Conservation (phyloP, 2,329 filamentous ascomycete species). For the Arthroderma sp. region DNA sequence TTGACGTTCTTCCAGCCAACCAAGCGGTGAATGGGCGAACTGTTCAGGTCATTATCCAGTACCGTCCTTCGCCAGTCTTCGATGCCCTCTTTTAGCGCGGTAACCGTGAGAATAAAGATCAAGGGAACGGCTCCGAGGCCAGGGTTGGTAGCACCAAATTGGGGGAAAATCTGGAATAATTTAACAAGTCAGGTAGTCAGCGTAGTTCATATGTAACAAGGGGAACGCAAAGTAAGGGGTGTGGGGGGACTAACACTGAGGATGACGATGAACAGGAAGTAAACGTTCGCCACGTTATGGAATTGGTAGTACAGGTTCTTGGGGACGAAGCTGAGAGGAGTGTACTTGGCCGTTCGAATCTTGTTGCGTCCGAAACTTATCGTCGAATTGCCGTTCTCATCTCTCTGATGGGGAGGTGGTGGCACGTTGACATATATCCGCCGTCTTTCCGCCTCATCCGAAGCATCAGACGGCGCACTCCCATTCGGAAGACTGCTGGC, state of each 20-base stretch:
- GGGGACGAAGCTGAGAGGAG: slow-evolving; percentile 82
- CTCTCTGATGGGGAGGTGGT: slow-evolving; percentile 59
- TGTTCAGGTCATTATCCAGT: slow-evolving; percentile 88
- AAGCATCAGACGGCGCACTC: slow-evolving; percentile 15
- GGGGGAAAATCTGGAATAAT: slow-evolving; percentile 67
- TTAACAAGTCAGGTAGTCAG: slow-evolving; percentile 15
- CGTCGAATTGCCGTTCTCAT: slow-evolving; percentile 66
- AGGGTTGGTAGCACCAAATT: slow-evolving; percentile 86
- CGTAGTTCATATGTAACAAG: not conserved
- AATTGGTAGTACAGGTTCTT: slow-evolving; percentile 98
- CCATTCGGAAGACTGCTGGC: slow-evolving; percentile 27
- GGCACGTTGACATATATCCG: slow-evolving; percentile 77
- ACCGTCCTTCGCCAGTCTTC: slow-evolving; percentile 89
- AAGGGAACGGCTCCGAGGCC: slow-evolving; percentile 81
- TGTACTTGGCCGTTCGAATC: slow-evolving; percentile 96
- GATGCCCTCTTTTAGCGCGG: slow-evolving; percentile 84
- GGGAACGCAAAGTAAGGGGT: not conserved
- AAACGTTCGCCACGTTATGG: slow-evolving; percentile 96
- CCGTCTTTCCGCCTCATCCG: slow-evolving; percentile 36
- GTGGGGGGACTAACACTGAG: slow-evolving; percentile 58
- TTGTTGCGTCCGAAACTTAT: slow-evolving; percentile 77
- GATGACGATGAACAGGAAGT: slow-evolving; percentile 94
- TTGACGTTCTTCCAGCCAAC: slow-evolving; percentile 90
- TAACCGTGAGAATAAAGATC: slow-evolving; percentile 81
- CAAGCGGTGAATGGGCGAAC: slow-evolving; percentile 83